Evolutionary conservation across 1,284 basidiomycete genomes (phyloP).

Genomic region (Ceratobasidium sp.): DNA sequence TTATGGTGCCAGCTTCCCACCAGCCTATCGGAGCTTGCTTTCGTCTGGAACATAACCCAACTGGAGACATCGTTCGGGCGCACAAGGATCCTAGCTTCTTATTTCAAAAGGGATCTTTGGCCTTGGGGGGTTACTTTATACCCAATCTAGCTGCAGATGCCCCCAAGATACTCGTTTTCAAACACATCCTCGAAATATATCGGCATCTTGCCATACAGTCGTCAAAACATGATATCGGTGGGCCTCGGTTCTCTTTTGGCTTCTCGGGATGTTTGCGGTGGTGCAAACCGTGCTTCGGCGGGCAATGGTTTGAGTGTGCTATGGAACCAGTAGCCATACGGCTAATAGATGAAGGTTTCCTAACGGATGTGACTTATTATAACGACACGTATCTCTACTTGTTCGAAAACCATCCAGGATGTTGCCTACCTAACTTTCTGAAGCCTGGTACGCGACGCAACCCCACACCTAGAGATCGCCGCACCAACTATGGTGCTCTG

Average conservation of each 20-base stretch:
- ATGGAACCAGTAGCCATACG: background rate
- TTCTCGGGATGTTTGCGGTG: slow-evolving; percentile 10
- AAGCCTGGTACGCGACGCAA: too few relatives aligned
- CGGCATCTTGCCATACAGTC: background rate
- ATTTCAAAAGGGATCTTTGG: too few relatives aligned
- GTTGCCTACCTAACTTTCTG: background rate
- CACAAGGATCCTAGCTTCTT: background rate
- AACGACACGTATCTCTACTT: background rate
- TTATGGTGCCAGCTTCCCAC: background rate
- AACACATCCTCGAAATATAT: slow-evolving; percentile 12
- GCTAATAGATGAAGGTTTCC: too few relatives aligned
- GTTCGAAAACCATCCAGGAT: background rate
- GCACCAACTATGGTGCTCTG: too few relatives aligned
- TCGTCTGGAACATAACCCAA: slow-evolving; percentile 15
- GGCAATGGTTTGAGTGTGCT: background rate
- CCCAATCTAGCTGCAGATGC: background rate
- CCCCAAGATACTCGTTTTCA: background rate
- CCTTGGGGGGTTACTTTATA: background rate
- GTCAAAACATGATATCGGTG: background rate
- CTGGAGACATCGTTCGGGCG: background rate
- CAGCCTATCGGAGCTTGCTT: background rate
- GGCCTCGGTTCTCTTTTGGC: slow-evolving; percentile 5
- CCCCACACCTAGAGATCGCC: too few relatives aligned
- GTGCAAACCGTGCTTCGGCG: slow-evolving; percentile 21
- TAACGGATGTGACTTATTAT: too few relatives aligned